Base-by-base conservation (phyloP, 192 early-diverging fungal species). In the Linderina pennispora region DNA sequence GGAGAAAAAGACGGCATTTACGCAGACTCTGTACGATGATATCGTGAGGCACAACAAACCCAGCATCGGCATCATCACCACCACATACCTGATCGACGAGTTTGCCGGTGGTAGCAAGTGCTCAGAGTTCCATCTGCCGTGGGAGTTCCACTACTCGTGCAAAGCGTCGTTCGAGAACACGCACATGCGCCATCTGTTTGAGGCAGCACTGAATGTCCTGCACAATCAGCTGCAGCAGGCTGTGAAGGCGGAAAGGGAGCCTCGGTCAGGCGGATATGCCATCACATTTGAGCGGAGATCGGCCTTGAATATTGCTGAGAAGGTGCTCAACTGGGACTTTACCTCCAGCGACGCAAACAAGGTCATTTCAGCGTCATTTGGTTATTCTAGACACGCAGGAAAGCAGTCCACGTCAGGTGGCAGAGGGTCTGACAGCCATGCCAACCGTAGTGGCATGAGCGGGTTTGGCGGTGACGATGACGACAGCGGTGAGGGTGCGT, bases 81-180 rank as follows among this genome's bases (percentile, higher is more conserved):
- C 67, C 17, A 48, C 53, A 2, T 58, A 71, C 10, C 44, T 71
- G 14, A 56, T 71, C 8, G 67, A 71, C 37, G 67, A 71, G 48
- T 41, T 71, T n/a, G 23, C 67, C 3, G 67, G 67, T 26, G 67
- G 61, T 31, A 71, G 61, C 56, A 71, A 56, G 26, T 71, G 67
- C 35, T 63, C 67, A 10, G 60, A 71, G 48, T 63, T 71, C 28
- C 46, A 50, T 18, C 39, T 71, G 7, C 67, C 67, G 10, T 71
- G 67, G 67, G 67, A 71, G 35, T 71, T 71, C 18, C 67, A 71
- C 36, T 71, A 64, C 40, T 16, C 60, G 24, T 71, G 67, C 53
- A 71, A 71, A 36, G 43, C 45, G 8, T 48, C 61, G 16, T 71
- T 71, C 45, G 67, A 71, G 31, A 53, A 50, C 25, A 35, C 48